Evolutionary conservation across 2,329 filamentous ascomycete genomes (phyloP).

Genomic region (Pseudogymnoascus sp.): DNA sequence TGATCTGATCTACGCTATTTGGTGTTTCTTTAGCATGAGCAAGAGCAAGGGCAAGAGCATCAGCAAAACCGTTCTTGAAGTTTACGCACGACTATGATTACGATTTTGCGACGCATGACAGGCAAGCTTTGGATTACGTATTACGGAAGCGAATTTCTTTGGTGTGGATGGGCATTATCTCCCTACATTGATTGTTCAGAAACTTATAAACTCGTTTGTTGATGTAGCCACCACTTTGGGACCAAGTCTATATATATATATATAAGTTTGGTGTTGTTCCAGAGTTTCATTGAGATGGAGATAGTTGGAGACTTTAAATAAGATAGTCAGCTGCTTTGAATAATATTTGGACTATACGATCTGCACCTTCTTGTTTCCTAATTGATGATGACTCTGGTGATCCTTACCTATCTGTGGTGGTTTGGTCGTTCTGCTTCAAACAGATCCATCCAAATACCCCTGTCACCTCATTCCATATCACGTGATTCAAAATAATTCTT

Average conservation of each 20-base stretch:
- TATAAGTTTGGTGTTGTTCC: background rate
- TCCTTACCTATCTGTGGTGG: no score
- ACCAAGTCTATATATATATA: background rate
- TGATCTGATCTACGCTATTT: constrained; percentile 10
- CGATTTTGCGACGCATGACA: background rate
- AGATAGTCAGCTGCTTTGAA: constrained; percentile 4
- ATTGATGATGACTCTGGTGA: background rate
- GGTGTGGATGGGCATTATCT: background rate
- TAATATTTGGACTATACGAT: background rate
- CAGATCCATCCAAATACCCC: background rate
- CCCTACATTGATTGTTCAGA: background rate
- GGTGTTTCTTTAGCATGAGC: background rate
- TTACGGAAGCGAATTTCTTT: background rate
- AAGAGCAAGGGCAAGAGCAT: background rate
- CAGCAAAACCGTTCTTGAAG: background rate
- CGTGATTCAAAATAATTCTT: background rate
- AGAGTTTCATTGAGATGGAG: background rate
- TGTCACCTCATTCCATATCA: background rate
- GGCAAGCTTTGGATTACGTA: background rate
- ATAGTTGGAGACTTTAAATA: background rate
- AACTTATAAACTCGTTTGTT: background rate
- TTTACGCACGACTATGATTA: background rate
- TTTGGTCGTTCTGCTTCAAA: no score
- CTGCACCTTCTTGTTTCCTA: background rate
- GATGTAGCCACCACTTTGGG: background rate